These are phyloP conservation scores for Penicillium lagena DNA, from an alignment of 495 filamentous ascomycete genomes.

Conservation along the genomic window DNA sequence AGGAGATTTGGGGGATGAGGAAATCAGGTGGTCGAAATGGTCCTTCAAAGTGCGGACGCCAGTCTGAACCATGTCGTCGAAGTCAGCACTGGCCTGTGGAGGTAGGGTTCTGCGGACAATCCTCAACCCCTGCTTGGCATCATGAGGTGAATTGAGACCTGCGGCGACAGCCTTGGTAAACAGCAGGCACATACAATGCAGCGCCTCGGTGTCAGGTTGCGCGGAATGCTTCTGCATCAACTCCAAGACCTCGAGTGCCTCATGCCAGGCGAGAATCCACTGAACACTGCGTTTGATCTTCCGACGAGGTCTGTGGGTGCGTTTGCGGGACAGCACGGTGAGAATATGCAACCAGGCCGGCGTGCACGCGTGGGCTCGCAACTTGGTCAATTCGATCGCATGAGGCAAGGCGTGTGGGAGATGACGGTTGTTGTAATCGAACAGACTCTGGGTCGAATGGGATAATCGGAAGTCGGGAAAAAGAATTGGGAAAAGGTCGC, in stretches of 20 bases:
- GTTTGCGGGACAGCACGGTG: slow-evolving; percentile 16
- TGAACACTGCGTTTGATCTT: slow-evolving; percentile 18
- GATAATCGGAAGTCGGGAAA: slow-evolving; percentile 3
- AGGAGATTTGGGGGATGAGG: slow-evolving; percentile 18
- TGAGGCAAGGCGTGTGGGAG: slow-evolving; percentile 31
- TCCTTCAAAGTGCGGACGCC: slow-evolving; percentile 28
- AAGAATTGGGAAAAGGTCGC: slow-evolving; percentile 27
- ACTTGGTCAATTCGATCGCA: slow-evolving; percentile 35
- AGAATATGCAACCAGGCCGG: slow-evolving; percentile 36
- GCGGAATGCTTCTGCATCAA: slow-evolving; percentile 35
- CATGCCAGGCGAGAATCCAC: slow-evolving; percentile 37
- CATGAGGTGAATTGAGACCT: slow-evolving; percentile 16
- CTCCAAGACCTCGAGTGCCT: slow-evolving; percentile 20
- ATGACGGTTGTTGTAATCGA: slow-evolving; percentile 15
- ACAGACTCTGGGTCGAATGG: slow-evolving; percentile 6
- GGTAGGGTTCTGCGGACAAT: slow-evolving; percentile 9
- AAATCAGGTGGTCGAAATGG: slow-evolving; percentile 33
- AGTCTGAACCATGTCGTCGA: slow-evolving; percentile 25
- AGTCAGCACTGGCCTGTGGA: slow-evolving; percentile 1
- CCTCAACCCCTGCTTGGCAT: slow-evolving; percentile 19
- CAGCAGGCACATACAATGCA: slow-evolving; percentile 38
- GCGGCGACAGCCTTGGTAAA: slow-evolving; percentile 36
- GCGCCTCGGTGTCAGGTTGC: slow-evolving; percentile 34
- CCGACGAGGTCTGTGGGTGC: slow-evolving; percentile 10
- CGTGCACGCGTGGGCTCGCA: slow-evolving; percentile 21